A percentile compares a stretch with the other conserved stretches of the same genome.
These are phyloP conservation scores for Backusella psychrophila DNA, from an alignment of 192 early-diverging fungal genomes.

Conservation along the genomic window DNA sequence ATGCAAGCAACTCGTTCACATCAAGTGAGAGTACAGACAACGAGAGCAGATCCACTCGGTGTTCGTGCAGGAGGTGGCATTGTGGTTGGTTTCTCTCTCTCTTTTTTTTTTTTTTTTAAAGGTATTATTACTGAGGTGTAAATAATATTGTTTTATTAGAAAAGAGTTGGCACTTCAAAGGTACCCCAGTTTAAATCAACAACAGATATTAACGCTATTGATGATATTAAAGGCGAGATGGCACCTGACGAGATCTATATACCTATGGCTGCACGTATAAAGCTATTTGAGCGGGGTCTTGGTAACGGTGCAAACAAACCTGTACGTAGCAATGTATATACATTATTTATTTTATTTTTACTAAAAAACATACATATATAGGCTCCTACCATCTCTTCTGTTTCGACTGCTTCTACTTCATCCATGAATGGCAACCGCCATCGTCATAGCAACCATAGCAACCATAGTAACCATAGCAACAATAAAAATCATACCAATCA, in stretches of 20 bases:
- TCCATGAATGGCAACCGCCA: not conserved
- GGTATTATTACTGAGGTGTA: no score
- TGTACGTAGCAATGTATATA: not conserved
- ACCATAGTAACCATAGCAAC: not conserved
- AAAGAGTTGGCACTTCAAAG: not conserved
- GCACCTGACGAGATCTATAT: slow-evolving; percentile 12
- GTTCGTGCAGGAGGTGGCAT: not conserved
- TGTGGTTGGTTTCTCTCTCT: not conserved
- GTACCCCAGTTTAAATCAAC: slow-evolving; percentile 15
- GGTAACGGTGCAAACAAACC: slow-evolving; percentile 15
- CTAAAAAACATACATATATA: not conserved
- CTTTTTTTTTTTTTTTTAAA: not conserved
- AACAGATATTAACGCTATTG: slow-evolving; percentile 14
- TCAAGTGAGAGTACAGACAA: not conserved
- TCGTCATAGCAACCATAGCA: not conserved
- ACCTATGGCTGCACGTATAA: slow-evolving; percentile 22
- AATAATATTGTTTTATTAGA: slow-evolving; percentile 3
- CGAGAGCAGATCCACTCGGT: not conserved
- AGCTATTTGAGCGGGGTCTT: slow-evolving; percentile 24
- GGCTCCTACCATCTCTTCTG: not conserved
- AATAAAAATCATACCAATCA: not conserved
- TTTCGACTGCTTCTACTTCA: not conserved
- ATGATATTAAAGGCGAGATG: slow-evolving; percentile 20
- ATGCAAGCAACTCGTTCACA: not conserved
- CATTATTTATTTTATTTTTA: not conserved